Conservation (phyloP, 768 basidiomycete species). For the Jaapia argillacea region DNA sequence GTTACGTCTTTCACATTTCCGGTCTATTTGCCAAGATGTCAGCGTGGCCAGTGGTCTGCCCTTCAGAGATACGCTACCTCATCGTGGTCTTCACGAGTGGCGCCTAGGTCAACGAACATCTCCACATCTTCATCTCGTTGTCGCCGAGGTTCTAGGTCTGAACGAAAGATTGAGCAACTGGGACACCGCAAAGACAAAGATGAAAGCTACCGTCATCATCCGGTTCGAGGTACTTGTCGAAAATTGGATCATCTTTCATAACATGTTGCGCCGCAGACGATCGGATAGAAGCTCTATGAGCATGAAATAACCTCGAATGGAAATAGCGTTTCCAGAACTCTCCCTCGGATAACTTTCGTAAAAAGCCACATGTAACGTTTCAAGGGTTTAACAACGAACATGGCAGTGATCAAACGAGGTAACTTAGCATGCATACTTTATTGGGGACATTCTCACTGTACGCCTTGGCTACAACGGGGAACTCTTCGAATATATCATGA, state of each 20-base stretch:
- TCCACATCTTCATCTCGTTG: conserved; percentile 59
- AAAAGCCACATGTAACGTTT: not conserved
- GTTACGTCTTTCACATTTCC: conserved; percentile 87
- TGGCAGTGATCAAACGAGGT: conserved; percentile 2
- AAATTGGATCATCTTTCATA: conserved; percentile 85
- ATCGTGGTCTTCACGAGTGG: conserved; percentile 85
- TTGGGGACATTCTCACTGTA: conserved; percentile 88
- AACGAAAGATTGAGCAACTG: conserved; percentile 6
- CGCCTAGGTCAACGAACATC: conserved; percentile 74
- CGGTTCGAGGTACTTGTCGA: conserved; percentile 93
- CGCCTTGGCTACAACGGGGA: conserved; percentile 87
- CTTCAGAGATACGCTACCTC: conserved; percentile 46
- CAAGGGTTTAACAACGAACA: not conserved
- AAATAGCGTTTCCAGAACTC: conserved; percentile 98
- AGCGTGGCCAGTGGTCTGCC: not conserved
- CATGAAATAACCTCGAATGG: conserved; percentile 90
- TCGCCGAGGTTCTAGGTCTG: conserved; percentile 73
- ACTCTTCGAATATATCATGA: conserved; percentile 96
- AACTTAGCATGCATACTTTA: conserved; percentile 60
- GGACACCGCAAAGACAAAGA: not conserved
- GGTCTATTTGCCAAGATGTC: conserved; percentile 37
- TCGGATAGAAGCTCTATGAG: conserved; percentile 87
- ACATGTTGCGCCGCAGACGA: conserved; percentile 77
- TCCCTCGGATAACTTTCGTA: conserved; percentile 66
- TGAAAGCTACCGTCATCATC: conserved; percentile 83